Base-by-base conservation (phyloP, 805 yeast species). In the Candida awuae region DNA sequence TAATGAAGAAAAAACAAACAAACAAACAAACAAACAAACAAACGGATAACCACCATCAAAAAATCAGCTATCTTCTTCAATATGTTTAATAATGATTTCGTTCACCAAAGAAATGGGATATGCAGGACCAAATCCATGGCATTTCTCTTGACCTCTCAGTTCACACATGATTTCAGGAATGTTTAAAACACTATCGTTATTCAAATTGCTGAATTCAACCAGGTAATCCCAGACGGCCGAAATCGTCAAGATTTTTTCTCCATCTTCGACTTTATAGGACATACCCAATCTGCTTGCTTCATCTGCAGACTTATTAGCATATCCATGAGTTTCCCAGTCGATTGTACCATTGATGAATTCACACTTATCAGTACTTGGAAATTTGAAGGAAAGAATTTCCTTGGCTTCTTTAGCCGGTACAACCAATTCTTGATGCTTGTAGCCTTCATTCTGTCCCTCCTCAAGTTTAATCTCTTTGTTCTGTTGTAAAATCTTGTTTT, bases 211-310 rank as follows among this genome's bases (percentile, higher is more conserved):
- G 18, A 68, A 60, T 42, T 66, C 64, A 46, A 69, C 61, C 34
- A 86, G 58, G 54, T 80, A 81, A 55, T 85, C 90, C 95, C 95
- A 86, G 2, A 84, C 79, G 2, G 90, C 92, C 15, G 84, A 76
- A 0, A 84, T 65, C 0, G 87, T 84, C 43, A 84, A 61, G 31
- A 83, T 65, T 50, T 71, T 70, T 22, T 61, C 57, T 10, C 28
- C 28, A 10, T 62, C 63, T 29, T 60, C 48, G 44, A 47, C 35
- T 42, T 54, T 40, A 41, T 54, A 56, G 9, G 46, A 41, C 18
- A 44, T 27, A 9, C 45, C 38, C 16, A 34, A 16, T 20, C 43
- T 46, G 34, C 42, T 44, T 27, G 54, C 53, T 9, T 44, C 32
- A 7, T 35, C 32, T 18, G 38, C 37, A 14, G 21, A 28, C 23